Evolutionary conservation across 768 basidiomycete genomes (phyloP).

Genomic region (Macrolepiota dolichaula): DNA sequence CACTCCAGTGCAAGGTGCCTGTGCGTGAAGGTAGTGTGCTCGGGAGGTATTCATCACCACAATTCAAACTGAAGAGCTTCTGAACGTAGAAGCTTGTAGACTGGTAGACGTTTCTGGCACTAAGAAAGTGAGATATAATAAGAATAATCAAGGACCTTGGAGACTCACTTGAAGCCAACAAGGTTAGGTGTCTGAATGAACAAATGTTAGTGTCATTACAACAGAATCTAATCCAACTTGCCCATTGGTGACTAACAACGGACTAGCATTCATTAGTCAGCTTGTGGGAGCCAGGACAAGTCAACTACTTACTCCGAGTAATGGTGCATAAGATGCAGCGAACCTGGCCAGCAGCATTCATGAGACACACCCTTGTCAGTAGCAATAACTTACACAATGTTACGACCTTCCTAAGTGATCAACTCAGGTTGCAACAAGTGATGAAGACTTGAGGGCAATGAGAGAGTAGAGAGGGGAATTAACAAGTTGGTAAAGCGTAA

Average conservation of each 20-base stretch:
- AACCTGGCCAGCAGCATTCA: conserved; percentile 39
- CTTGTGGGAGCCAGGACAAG: not conserved
- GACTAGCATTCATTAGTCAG: conserved; percentile 31
- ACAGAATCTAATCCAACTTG: conserved; percentile 18
- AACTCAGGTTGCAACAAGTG: no score
- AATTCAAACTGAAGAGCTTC: conserved; percentile 60
- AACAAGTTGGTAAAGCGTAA: no score
- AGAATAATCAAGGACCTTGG: not conserved
- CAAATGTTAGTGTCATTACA: conserved; percentile 1
- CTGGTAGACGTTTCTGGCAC: conserved; percentile 48
- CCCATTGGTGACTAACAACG: conserved; percentile 54
- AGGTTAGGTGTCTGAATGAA: conserved; percentile 52
- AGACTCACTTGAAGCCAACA: conserved; percentile 56
- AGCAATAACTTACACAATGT: conserved; percentile 27
- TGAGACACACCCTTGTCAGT: not conserved
- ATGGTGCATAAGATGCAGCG: conserved; percentile 57
- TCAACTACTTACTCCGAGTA: conserved; percentile 39
- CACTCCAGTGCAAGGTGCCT: conserved; percentile 63
- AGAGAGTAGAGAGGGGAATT: no score
- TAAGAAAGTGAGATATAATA: conserved; percentile 17
- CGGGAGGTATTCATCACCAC: conserved; percentile 61
- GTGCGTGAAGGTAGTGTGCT: conserved; percentile 49
- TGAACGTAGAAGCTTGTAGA: conserved; percentile 65
- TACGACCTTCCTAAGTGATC: no score
- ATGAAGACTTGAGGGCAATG: no score